Base-by-base conservation (phyloP, 176 grass and related monocot genomes). In the Metroxylon sagu region DNA sequence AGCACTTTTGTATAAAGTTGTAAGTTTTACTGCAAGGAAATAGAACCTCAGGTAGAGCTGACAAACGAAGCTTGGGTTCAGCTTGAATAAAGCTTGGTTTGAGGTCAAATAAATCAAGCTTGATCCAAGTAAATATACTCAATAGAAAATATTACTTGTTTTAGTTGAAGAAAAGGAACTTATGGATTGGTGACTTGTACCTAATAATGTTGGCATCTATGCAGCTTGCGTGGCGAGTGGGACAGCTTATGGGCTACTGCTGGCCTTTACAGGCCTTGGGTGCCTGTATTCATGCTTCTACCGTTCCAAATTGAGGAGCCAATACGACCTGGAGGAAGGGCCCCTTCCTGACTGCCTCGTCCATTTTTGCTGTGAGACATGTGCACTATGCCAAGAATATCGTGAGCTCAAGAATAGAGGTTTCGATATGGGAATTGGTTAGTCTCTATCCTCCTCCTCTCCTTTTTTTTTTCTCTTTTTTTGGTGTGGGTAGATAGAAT, bases 261-360 rank as follows among this genome's bases (percentile, higher is more conserved):
- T 86, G 54, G 80, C 71, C 16, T 62, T 75, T 7, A 69, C 82
- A 57, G 81, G 69, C 48, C 67, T 87, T 64, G 87, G 71, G 10
- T 97, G 92, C 80, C 65, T 97, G 16, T 97, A 85, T 77, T 91
- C 92, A 27, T 97, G 83, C 80, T 71, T 82, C 58, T 91, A 90
- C 65, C 78, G 87, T 35, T 85, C 92, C 50, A 91, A 69, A 69
- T 50, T 97, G 64, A 71, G 92, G 25, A 79, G 80, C 10, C 58
- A 81, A 66, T 83, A 83, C 79, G 87, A 97, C 69, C 52, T 97
- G 7, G 75, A 63, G 0, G 87, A 97, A 2, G 87, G 80, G 5
- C 80, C 83, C 21, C 77, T 80, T 52, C 83, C 92, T 19, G 92
- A 97, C 69, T 88, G 77, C 73, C 66, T 97, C 18, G 72, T 88